These are phyloP conservation scores for Populus simonii DNA, from an alignment of 345 rosid genomes.

Conservation along the genomic window DNA sequence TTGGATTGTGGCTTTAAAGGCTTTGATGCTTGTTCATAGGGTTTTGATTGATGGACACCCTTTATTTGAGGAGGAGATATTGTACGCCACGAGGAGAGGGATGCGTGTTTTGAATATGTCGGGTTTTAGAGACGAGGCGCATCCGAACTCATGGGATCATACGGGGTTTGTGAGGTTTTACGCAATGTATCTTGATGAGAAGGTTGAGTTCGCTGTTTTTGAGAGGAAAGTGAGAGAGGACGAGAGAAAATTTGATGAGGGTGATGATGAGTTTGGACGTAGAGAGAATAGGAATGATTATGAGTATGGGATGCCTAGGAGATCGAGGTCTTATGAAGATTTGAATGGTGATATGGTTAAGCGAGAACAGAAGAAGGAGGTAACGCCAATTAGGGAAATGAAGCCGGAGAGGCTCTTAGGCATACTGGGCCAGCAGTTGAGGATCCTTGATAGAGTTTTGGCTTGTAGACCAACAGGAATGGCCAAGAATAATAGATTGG, in stretches of 20 bases:
- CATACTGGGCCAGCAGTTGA: slow-evolving; percentile 14
- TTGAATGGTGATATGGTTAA: not conserved
- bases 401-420: slow-evolving; percentile 15
- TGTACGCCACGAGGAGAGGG: slow-evolving; percentile 66
- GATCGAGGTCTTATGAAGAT: slow-evolving; percentile 10
- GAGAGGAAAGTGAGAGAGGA: slow-evolving; percentile 33
- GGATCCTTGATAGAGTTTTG: slow-evolving; percentile 25
- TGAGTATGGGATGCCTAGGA: slow-evolving; percentile 10
- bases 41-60: slow-evolving; percentile 70
- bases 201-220: slow-evolving; percentile 57
- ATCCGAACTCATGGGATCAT: slow-evolving; percentile 83
- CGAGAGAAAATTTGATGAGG: slow-evolving; percentile 13
- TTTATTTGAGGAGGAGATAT: slow-evolving; percentile 69
- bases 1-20: slow-evolving; percentile 86
- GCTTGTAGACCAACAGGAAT: slow-evolving; percentile 19
- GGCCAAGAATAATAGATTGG: slow-evolving; percentile 22
- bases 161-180: slow-evolving; percentile 71
- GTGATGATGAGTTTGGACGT: slow-evolving; percentile 1
- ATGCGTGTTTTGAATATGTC: slow-evolving; percentile 80
- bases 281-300: slow-evolving; percentile 13
- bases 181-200: slow-evolving; percentile 74
- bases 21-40: slow-evolving; percentile 68
- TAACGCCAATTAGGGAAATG: slow-evolving; percentile 12
- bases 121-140: slow-evolving; percentile 74
- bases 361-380: slow-evolving; percentile 5